Conservation (phyloP, 306 rosid genomes). For the Cicer chorassanicum region DNA sequence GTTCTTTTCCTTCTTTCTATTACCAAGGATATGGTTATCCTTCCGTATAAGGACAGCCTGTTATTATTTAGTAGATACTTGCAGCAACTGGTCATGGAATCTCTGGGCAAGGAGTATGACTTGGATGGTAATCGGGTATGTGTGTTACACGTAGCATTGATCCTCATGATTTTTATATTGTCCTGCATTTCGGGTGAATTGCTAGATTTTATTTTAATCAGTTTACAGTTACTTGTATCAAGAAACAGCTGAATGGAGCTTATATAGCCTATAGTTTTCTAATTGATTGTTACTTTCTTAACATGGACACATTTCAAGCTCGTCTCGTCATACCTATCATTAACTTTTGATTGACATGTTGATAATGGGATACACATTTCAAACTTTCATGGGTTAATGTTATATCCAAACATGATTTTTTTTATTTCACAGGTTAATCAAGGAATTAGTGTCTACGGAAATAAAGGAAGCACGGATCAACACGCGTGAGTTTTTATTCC, state of each 20-base stretch:
- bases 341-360: slow-evolving; percentile 23
- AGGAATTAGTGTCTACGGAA: slow-evolving; percentile 71
- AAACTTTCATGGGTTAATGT: slow-evolving; percentile 13
- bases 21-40: slow-evolving; percentile 94
- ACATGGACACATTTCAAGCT: neutral
- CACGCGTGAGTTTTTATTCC: slow-evolving; percentile 35
- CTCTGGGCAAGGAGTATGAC: slow-evolving; percentile 98
- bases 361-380: slow-evolving; percentile 5
- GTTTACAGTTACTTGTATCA: slow-evolving; percentile 12
- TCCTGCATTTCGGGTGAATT: slow-evolving; percentile 22
- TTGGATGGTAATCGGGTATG: slow-evolving; percentile 95
- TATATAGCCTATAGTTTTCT: slow-evolving; percentile 11
- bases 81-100: slow-evolving; percentile 99
- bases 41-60: slow-evolving; percentile 95
- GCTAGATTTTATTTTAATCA: slow-evolving; percentile 23
- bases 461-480: slow-evolving; percentile 46
- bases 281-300: slow-evolving; percentile 20
- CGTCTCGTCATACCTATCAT: neutral
- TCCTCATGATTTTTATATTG: slow-evolving; percentile 5
- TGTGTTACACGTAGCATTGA: slow-evolving; percentile 22
- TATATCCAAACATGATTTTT: slow-evolving; percentile 6
- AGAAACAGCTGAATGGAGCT: slow-evolving; percentile 10
- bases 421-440: slow-evolving; percentile 66
- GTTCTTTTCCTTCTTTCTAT: slow-evolving; percentile 34
- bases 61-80: slow-evolving; percentile 91